Base-by-base conservation (phyloP, 2,329 filamentous ascomycete species). In the Aspergillus pseudoviridinutans region DNA sequence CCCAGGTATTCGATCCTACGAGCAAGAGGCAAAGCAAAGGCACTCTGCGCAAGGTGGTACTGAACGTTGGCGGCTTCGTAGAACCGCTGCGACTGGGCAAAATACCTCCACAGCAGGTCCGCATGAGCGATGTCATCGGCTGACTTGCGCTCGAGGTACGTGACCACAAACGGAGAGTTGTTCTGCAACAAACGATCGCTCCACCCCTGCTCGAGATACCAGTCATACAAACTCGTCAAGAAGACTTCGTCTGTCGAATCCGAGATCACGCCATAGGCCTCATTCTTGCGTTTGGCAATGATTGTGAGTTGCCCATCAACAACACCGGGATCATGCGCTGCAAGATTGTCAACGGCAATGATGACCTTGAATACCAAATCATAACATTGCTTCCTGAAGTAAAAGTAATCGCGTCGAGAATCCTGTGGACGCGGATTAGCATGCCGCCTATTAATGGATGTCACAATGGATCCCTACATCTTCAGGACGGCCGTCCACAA, bases 201-300 rank as follows among this genome's bases (percentile, higher is more conserved):
- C 86, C 90, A 92, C 20, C 89, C 88, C 71, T 92, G 87, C 54
- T 83, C 77, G 64, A 97, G 87, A 74, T 99, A 99, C 93, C 94
- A 99, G 68, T 97, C 92, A 71, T 97, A 99, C n/a, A 99, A 82
- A 67, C 91, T 91, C 60, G 91, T 95, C 72, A 97, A 89, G 78
- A 99, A 99, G 4, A 97, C 90, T 68, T 97, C 91, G 64, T 99
- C 94, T 14, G 88, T 84, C 0, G 93, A 96, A 58, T 84, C 84
- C 69, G 95, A 91, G 66, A 99, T 92, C 2, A 97, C 90, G 49
- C 87, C 85, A 74, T 97, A 96, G 0, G 94, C 93, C 76, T 99
- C 93, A 51, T 86, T 84, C 62, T 90, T 85, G 73, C 94, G 91
- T 50, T 87, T 92, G 1, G 87, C 86, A 22, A 90, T 84, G 12